Evolutionary conservation across 257 asterid genomes (phyloP).

Genomic region (Echites panduratus): DNA sequence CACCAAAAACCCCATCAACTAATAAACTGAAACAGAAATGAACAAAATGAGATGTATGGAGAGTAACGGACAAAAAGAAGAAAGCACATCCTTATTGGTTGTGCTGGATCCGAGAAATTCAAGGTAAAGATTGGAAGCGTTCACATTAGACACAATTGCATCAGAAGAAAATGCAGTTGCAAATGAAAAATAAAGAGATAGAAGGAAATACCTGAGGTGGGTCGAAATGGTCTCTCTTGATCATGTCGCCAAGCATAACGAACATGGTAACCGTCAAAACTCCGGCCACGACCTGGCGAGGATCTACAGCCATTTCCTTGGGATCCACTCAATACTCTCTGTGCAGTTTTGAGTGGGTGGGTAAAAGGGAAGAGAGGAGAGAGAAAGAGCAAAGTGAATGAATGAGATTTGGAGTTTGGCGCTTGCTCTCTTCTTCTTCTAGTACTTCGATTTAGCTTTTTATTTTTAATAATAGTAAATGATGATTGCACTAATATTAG

Average conservation of each 20-base stretch:
- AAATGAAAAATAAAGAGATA: background rate
- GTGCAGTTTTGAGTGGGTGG: background rate
- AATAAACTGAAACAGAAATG: background rate
- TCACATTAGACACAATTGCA: background rate
- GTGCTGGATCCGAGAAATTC: background rate
- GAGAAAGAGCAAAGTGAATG: background rate
- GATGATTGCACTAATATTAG: too few species aligned
- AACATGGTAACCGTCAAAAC: constrained; percentile 64
- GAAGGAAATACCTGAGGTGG: constrained; percentile 13
- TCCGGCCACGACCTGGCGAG: constrained; percentile 65
- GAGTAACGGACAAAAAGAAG: background rate
- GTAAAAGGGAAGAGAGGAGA: constrained; percentile 9
- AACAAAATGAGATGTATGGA: background rate
- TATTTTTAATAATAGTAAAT: too few species aligned
- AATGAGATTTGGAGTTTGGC: background rate
- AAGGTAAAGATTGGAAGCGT: background rate
- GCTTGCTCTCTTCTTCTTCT: background rate
- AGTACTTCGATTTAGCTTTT: background rate
- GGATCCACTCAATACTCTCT: constrained; percentile 24
- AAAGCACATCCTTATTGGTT: background rate
- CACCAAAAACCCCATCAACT: background rate
- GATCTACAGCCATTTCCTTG: constrained; percentile 56
- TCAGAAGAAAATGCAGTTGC: background rate
- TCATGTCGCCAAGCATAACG: constrained; percentile 65
- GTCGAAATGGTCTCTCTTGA: constrained; percentile 60